These are phyloP conservation scores for Isabelozyma heimii DNA, from an alignment of 805 yeast species.

Conservation along the genomic window DNA sequence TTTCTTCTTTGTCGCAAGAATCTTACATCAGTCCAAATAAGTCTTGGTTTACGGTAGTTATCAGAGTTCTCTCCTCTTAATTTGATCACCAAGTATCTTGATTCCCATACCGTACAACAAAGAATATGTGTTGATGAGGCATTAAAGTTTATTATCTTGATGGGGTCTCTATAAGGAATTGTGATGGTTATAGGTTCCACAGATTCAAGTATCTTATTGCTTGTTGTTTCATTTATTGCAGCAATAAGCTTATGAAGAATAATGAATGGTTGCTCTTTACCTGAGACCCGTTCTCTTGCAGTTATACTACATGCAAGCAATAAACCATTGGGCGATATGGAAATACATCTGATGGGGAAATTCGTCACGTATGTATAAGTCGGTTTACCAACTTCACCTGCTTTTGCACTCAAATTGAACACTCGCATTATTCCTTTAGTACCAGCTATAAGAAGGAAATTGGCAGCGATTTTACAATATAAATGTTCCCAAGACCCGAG, in stretches of 20 bases:
- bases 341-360: conserved; percentile 78
- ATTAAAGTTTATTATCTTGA: conserved; percentile 71
- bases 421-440: conserved; percentile 70
- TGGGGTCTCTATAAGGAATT: conserved; percentile 83
- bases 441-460: conserved; percentile 64
- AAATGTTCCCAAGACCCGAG: conserved; percentile 58
- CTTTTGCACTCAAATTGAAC: conserved; percentile 43
- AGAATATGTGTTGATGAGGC: conserved; percentile 66
- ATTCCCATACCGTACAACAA: conserved; percentile 75
- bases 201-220: conserved; percentile 9
- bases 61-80: conserved; percentile 51
- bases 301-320: conserved; percentile 79
- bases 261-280: conserved; percentile 74
- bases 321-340: conserved; percentile 62
- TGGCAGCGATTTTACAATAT: conserved; percentile 56
- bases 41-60: conserved; percentile 35
- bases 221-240: conserved; percentile 1
- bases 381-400: conserved; percentile 50
- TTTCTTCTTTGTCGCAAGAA: conserved; percentile 11
- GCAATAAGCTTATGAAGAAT: conserved; percentile 47
- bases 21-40: conserved; percentile 35
- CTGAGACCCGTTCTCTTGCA: conserved; percentile 67
- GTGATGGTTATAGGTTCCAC: conserved; percentile 70
- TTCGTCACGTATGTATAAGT: conserved; percentile 67
- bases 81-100: conserved; percentile 74